Evolutionary conservation across 1,284 basidiomycete genomes (phyloP).

Genomic region (Ustilago loliicola): DNA sequence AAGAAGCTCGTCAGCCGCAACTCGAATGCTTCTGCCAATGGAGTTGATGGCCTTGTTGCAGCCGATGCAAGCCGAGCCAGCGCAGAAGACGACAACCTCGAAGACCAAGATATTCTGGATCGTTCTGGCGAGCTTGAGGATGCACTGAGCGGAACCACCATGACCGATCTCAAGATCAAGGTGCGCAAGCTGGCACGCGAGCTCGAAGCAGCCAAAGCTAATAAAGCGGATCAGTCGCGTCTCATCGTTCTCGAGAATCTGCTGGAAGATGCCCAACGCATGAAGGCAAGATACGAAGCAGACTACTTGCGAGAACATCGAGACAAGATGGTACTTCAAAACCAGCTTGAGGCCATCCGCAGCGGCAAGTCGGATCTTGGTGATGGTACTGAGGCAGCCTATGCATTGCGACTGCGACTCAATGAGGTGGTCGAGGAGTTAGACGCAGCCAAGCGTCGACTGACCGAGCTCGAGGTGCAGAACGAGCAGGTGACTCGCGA

Average conservation of each 20-base stretch:
- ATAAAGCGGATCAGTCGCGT: conserved; percentile 81
- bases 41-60: conserved; percentile 53
- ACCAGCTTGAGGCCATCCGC: conserved; percentile 87
- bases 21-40: conserved; percentile 54
- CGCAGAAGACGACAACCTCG: conserved; percentile 33
- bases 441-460: conserved; percentile 79
- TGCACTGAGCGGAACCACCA: conserved; percentile 84
- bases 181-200: conserved; percentile 86
- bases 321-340: conserved; percentile 83
- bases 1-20: conserved; percentile 46
- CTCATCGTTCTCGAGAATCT: conserved; percentile 88
- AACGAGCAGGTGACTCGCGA: conserved; percentile 79
- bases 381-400: conserved; percentile 86
- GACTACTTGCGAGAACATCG: conserved; percentile 89
- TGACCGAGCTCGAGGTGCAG: conserved; percentile 80
- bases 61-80: conserved; percentile 43
- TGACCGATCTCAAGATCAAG: conserved; percentile 85
- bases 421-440: conserved; percentile 88
- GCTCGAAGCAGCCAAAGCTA: conserved; percentile 79
- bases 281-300: conserved; percentile 88
- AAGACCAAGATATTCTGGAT: conserved; percentile 70
- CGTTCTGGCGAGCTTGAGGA: conserved; percentile 87
- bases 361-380: conserved; percentile 82
- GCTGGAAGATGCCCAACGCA: conserved; percentile 87
- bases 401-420: conserved; percentile 85